Base-by-base conservation (phyloP, 1,284 basidiomycete genomes). In the Ustilago xerochloae region DNA sequence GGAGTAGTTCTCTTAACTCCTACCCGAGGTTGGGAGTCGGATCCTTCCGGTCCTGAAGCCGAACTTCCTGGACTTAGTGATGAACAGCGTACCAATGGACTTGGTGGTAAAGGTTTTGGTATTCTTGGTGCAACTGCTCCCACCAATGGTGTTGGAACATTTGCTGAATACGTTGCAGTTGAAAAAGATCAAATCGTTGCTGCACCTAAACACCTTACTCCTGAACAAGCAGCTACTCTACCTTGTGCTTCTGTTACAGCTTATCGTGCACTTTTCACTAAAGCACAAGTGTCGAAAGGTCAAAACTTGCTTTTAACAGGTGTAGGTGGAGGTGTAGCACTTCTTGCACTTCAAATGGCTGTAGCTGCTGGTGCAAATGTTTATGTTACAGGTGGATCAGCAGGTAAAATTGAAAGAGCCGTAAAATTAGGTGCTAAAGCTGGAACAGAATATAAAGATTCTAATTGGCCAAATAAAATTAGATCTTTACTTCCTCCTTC, bases 211-310 rank as follows among this genome's bases (percentile, higher is more conserved):
- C 90, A 93, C 80, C 87, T 94, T 22, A 87, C 88, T 58, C 89
- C 92, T 75, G 86, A 89, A 43, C 88, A 93, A 56, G 87, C 89
- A 6, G 90, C 92, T 0, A 90, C 91, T 7, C 91, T 91, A 88
- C 92, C 93, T 0, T 84, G 93, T 2, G 92, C 87, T 0, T 91
- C 89, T 1, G 85, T 94, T 12, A 94, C 93, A 7, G 92, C 93
- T 4, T 94, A 92, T 90, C 89, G 92, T 91, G 91, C 92, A 1
- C 86, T 89, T 1, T 87, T 91, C 38, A 88, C 92, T 35, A 90
- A 93, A 75, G 93, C 88, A 0, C 83, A 87, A 5, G 88, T 93
- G 6, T 70, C 88, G 53, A 81, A 85, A 8, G 91, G 90, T 5
- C 89, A 93, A 46, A 91, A 90, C 59, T 87, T 94, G 32, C 88